Conservation (phyloP, 371 early-diverging fungal species). For the Apophysomyces ossiformis region DNA sequence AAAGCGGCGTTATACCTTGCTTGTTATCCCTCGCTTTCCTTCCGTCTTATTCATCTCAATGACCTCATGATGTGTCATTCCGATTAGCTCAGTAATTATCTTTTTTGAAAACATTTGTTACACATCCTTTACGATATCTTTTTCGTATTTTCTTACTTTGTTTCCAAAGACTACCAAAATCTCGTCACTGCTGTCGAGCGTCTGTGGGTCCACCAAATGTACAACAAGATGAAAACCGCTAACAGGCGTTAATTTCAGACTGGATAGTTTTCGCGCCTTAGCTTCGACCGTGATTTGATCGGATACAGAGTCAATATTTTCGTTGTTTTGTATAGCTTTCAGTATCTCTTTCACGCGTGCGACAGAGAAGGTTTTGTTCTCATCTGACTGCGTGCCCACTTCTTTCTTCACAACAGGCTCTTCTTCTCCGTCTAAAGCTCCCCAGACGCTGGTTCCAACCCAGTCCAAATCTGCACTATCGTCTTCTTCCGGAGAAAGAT, state of each 20-base stretch:
- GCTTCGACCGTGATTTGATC: not conserved
- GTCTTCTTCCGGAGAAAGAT: not conserved
- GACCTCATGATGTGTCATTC: not conserved
- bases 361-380: not conserved
- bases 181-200: not conserved
- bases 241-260: not conserved
- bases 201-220: not conserved
- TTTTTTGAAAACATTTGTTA: not conserved
- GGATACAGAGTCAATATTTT: not conserved
- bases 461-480: not conserved
- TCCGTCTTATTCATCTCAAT: constrained; percentile 1
- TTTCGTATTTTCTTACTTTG: no score
- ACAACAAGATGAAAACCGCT: not conserved
- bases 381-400: not conserved
- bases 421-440: not conserved
- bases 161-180: constrained; percentile 1
- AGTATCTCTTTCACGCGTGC: not conserved
- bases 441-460: not conserved
- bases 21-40: not conserved
- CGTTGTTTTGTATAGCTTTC: not conserved
- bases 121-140: no score
- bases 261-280: not conserved
- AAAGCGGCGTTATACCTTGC: not conserved
- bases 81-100: not conserved
- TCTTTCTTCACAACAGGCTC: not conserved